Evolutionary conservation across 192 early-diverging fungal genomes (phyloP).

Genomic region (Podila epicladia): DNA sequence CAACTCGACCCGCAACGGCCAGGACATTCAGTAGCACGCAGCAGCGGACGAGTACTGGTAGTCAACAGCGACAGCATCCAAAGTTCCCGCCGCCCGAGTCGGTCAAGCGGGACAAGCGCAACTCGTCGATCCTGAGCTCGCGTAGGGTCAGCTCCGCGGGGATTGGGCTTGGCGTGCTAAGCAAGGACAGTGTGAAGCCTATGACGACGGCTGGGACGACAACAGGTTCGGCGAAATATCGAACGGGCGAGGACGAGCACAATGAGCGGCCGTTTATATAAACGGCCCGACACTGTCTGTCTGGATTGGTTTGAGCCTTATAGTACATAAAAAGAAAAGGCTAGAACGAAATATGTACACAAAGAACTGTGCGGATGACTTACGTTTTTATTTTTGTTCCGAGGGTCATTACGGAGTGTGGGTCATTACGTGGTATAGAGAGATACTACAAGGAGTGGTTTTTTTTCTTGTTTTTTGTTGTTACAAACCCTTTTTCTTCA

Average conservation of each 20-base stretch:
- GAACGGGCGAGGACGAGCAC: not conserved
- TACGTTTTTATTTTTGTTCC: not conserved
- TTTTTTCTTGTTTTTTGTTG: too few relatives aligned
- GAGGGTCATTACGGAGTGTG: too few relatives aligned
- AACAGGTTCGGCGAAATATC: not conserved
- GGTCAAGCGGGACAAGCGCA: conserved; percentile 46
- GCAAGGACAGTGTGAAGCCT: conserved; percentile 17
- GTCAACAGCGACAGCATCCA: not conserved
- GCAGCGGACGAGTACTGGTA: not conserved
- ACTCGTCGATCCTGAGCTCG: conserved; percentile 48
- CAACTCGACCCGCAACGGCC: conserved; percentile 14
- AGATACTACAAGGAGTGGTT: too few relatives aligned
- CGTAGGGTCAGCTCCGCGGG: conserved; percentile 43
- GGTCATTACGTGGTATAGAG: too few relatives aligned
- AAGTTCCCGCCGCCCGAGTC: conserved; percentile 26
- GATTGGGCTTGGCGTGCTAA: conserved; percentile 41
- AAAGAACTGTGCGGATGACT: not conserved
- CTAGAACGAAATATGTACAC: not conserved
- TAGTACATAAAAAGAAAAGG: not conserved
- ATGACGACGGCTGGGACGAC: not conserved
- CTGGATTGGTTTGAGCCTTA: conserved; percentile 30
- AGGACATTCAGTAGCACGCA: conserved; percentile 46
- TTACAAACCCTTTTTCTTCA: not conserved
- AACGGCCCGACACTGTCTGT: conserved; percentile 3
- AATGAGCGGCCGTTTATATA: conserved; percentile 1